Base-by-base conservation (phyloP, 371 early-diverging fungal genomes). In the Syncephalastrum monosporum region DNA sequence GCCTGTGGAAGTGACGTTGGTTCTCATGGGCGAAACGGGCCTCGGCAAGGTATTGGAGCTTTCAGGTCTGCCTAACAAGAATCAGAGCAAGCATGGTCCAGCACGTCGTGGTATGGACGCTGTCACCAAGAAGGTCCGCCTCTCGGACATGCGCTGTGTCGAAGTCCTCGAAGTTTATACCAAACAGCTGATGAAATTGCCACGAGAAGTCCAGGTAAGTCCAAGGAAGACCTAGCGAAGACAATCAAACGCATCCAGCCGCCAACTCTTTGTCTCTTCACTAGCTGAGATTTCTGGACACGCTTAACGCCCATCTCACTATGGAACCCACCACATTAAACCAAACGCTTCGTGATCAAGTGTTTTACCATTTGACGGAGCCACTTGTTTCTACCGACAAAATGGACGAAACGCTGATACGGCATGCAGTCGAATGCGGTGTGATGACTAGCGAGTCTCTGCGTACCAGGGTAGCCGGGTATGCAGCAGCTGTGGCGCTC, bases 21-120 rank as follows among this genome's bases (percentile, higher is more conserved):
- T 33, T 10, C 53, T 78, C 33, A 66, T 67, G 0, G 67, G 72
- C 1, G 74, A 77, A n/a, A 64, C 57, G 16, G 80, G 81, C 17
- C 55, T 82, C 3, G 85, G 77, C 13, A 64, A 72, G 25, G 56
- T 84, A 4, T 50, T 84, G 42, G 72, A 71, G 15, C 59, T 84
- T 5, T 65, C 73, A 19, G 83, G 82, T 7, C 48, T 84, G 17
- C 56, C 51, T 1, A 60, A n/a, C 13, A 25, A 50, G 12, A 53
- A 55, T 5, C 42, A 19, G 4, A 15, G 27, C 45, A 48, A 33
- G 29, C 49, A 29, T 16, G 73, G 59, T 47, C 61, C 58, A 25
- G 75, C 68, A 44, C 78, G 83, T 17, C 79, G 85, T 50, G 85
- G 85, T 8, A 65, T 82, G 67, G 78, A 71, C 44, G 73, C 82